These are phyloP conservation scores for Scutellaria minor DNA, from an alignment of 257 asterid genomes.

Conservation along the genomic window DNA sequence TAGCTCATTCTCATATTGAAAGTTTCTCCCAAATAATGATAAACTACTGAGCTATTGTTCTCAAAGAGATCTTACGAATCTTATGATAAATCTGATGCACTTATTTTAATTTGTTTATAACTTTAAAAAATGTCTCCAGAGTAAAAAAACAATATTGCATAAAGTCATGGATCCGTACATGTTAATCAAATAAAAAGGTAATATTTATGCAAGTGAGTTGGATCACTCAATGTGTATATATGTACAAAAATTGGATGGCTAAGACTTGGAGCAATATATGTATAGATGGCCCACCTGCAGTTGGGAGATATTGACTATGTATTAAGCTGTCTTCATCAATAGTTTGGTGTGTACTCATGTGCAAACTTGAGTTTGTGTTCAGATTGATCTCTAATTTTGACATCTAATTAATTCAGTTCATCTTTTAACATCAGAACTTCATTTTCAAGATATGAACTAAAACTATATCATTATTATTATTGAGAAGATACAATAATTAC, in stretches of 20 bases:
- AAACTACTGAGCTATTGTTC: slow-evolving; percentile 22
- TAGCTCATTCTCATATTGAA: not conserved
- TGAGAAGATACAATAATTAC: not conserved
- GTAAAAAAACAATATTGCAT: not conserved
- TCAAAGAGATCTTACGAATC: slow-evolving; percentile 35
- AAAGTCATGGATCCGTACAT: slow-evolving; percentile 36
- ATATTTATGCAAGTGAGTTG: slow-evolving; percentile 18
- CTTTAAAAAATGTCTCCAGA: slow-evolving; percentile 4
- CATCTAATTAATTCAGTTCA: not conserved
- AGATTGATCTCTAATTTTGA: not conserved
- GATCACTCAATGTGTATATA: slow-evolving; percentile 15
- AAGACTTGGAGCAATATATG: slow-evolving; percentile 14
- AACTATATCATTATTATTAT: no score
- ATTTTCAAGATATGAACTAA: not conserved
- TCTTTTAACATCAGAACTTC: not conserved
- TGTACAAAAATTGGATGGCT: slow-evolving; percentile 25
- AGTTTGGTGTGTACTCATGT: slow-evolving; percentile 37
- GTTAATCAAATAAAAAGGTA: not conserved
- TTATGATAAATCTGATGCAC: slow-evolving; percentile 1
- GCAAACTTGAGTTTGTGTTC: not conserved
- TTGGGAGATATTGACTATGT: slow-evolving; percentile 45
- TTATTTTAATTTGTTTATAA: not conserved
- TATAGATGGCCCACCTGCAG: slow-evolving; percentile 42
- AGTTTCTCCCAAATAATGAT: not conserved
- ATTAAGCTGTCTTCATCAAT: slow-evolving; percentile 36